Evolutionary conservation across 768 basidiomycete genomes (phyloP).

Genomic region (Lentinula aciculospora): DNA sequence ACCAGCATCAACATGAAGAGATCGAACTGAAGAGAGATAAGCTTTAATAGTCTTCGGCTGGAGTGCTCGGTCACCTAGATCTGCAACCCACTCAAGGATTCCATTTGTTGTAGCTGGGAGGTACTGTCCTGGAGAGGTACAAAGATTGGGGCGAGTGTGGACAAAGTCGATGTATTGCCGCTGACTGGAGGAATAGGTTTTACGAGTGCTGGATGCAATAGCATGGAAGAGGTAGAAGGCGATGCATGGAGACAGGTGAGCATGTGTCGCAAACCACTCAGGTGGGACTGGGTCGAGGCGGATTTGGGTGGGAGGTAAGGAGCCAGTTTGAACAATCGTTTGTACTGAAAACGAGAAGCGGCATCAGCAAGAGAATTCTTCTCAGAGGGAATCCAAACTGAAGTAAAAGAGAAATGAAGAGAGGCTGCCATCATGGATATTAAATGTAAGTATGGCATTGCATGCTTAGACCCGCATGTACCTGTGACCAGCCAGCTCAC

Average conservation of each 20-base stretch:
- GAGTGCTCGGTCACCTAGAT: too few relatives aligned
- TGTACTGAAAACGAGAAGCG: conserved; percentile 11
- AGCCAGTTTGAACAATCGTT: conserved; percentile 11
- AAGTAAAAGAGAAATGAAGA: conserved; percentile 6
- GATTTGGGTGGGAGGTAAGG: conserved; percentile 11
- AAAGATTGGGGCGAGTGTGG: too few relatives aligned
- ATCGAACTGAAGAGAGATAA: too few relatives aligned
- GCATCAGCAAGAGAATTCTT: conserved; percentile 9
- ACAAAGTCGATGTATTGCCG: too few relatives aligned
- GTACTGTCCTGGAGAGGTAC: too few relatives aligned
- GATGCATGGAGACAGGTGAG: conserved; percentile 5
- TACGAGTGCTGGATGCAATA: conserved; percentile 21
- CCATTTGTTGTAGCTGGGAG: too few relatives aligned
- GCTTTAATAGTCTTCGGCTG: too few relatives aligned
- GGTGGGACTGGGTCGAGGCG: conserved; percentile 8
- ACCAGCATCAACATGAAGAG: too few relatives aligned
- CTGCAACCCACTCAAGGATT: too few relatives aligned
- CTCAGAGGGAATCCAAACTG: too few relatives aligned
- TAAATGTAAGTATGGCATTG: conserved; percentile 1
- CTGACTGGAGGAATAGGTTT: too few relatives aligned
- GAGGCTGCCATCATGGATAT: conserved; percentile 1
- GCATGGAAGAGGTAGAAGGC: conserved; percentile 25
- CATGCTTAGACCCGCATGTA: conserved; percentile 7
- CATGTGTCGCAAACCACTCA: too few relatives aligned
- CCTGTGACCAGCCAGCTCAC: neutral